Conservation (phyloP, 129 eudicot genomes). For the Sambucus nigra region DNA sequence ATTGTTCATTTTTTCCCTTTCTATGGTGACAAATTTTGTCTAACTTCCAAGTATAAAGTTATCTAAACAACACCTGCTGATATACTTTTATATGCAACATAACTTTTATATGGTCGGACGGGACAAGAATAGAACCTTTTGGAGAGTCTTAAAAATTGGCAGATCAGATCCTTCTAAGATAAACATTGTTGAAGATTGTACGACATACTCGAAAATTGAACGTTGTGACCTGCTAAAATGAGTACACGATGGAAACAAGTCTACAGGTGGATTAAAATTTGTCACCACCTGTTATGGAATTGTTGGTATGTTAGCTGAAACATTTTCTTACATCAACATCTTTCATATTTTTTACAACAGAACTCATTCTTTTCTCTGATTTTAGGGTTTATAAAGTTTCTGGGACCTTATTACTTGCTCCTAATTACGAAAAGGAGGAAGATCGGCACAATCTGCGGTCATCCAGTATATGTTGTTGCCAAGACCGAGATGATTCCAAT, state of each 20-base stretch:
- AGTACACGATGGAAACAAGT: slow-evolving; percentile 72
- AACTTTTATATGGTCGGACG: slow-evolving; percentile 87
- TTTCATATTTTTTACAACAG: neutral
- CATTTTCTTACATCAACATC: slow-evolving; percentile 1
- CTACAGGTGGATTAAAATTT: slow-evolving; percentile 78
- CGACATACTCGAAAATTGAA: slow-evolving; percentile 54
- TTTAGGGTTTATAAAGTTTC: slow-evolving; percentile 81
- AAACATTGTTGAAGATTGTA: slow-evolving; percentile 66
- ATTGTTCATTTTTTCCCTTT: neutral
- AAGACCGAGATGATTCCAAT: slow-evolving; percentile 73
- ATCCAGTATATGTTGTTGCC: slow-evolving; percentile 62
- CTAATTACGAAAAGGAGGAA: slow-evolving; percentile 84
- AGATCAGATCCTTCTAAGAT: slow-evolving; percentile 73
- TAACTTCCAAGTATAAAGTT: neutral
- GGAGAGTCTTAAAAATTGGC: slow-evolving; percentile 82
- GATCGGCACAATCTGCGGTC: slow-evolving; percentile 89
- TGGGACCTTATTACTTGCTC: slow-evolving; percentile 96
- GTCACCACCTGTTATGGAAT: slow-evolving; percentile 84
- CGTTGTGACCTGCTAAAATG: slow-evolving; percentile 63
- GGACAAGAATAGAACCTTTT: slow-evolving; percentile 45
- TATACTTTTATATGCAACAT: slow-evolving; percentile 30
- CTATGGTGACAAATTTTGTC: neutral
- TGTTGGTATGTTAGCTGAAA: slow-evolving; percentile 52
- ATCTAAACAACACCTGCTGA: neutral
- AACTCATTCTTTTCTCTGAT: slow-evolving; percentile 20